Evolutionary conservation across 2,329 filamentous ascomycete genomes (phyloP), one percentile per base, ranked within the genome.

Genomic region (Scedosporium dehoogii): DNA sequence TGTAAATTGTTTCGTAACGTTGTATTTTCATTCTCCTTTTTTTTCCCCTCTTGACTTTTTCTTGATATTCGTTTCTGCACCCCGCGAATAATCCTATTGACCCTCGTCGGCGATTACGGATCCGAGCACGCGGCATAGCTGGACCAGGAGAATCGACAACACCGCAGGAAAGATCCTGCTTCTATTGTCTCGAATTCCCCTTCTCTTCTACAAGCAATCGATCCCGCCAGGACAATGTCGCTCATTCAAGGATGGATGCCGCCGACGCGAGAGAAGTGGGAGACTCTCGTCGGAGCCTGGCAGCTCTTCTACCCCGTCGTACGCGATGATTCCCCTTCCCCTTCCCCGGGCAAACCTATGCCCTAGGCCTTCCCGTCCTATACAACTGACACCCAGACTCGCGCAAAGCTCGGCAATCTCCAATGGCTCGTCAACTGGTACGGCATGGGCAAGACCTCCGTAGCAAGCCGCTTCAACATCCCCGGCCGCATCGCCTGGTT

Each of bases 391-490:
- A 6, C 56, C 38, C n/a, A 44, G 41, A 67, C 60, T 10, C 10
- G 55, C 61, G 65, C 64, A 96, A n/a, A n/a, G 91, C 70, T 91
- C 66, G 87, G 87, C 0, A 82, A 85, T 1, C 60, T 84, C 23
- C 92, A 96, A 84, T 96, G 89, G 87, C 64, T 87, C 62, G 76
- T 81, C n/a, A 82, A 85, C 62, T 96, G 85, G 82, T 94, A 97
- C 73, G 90, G 90, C 59, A 91, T 93, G 79, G 94, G 94, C 73
- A 97, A 97, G 76, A 96, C 92, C 2, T 96, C 91, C 3, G 81
- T 86, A 18, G 71, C 80, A 3, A 92, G 88, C 68, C 77, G 77
- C 12, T 79, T 94, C 72, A 99, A 99, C 75, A 74, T 97, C n/a
- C 90, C 92, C 1, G 94, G 94, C 65, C 90, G 90, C 68, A 78